Evolutionary conservation across 2,329 filamentous ascomycete genomes (phyloP).

Genomic region (Alternaria sp.): DNA sequence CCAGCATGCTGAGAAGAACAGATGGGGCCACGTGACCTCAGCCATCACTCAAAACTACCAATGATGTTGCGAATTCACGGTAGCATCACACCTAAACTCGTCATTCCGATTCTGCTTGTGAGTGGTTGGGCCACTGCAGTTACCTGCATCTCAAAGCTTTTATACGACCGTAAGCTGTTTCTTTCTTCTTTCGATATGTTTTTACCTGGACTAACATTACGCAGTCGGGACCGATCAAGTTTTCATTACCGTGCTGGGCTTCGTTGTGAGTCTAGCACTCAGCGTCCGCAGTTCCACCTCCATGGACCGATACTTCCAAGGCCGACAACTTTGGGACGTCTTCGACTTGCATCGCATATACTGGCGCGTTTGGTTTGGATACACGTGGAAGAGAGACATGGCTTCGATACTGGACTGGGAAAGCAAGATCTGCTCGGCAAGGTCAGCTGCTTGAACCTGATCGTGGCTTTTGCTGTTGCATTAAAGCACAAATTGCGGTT

Average conservation of each 20-base stretch:
- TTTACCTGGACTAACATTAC: not conserved
- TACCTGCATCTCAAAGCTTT: constrained; percentile 58
- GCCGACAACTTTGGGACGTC: constrained; percentile 67
- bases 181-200: not conserved
- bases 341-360: constrained; percentile 64
- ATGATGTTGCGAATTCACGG: constrained; percentile 77
- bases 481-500: constrained; percentile 87
- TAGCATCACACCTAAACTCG: constrained; percentile 75
- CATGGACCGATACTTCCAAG: constrained; percentile 72
- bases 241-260: constrained; percentile 55
- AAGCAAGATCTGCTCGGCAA: constrained; percentile 76
- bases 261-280: constrained; percentile 77
- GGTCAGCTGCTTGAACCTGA: constrained; percentile 71
- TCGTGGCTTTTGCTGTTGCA: constrained; percentile 77
- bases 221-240: constrained; percentile 67
- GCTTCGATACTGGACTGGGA: constrained; percentile 56
- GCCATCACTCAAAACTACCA: constrained; percentile 78
- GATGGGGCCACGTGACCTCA: constrained; percentile 70
- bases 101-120: constrained; percentile 71
- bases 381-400: constrained; percentile 68
- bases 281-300: constrained; percentile 79
- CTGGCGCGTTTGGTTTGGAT: constrained; percentile 85
- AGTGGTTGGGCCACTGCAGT: constrained; percentile 71
- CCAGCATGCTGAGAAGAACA: constrained; percentile 21
- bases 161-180: constrained; percentile 41